Evolutionary conservation across 2,329 filamentous ascomycete species (phyloP), one percentile per base, ranked within the genome.

Genomic region (Trichophyton verrucosum): DNA sequence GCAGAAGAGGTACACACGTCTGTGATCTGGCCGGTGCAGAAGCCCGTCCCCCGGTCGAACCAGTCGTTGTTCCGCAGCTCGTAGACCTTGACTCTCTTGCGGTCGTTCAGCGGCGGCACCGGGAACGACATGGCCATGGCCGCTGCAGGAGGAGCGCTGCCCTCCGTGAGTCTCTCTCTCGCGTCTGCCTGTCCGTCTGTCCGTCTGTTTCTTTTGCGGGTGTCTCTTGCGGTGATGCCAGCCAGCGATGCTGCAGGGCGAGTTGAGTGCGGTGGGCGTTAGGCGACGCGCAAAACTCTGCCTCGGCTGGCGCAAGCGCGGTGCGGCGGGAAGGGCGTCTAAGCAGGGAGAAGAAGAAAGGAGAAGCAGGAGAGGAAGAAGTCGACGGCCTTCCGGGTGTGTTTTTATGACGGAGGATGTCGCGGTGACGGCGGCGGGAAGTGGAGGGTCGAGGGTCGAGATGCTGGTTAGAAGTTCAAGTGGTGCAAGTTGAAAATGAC

Each of bases 11-110:
- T 24, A 24, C 22, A 74, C 83, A 94, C 88, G 73, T 85, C 82
- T 65, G 86, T 77, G 65, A 88, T 83, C 65, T 85, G 82, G 56
- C 91, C 91, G 63, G 85, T 89, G 74, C 94, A 97, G 75, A 96
- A 96, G 64, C 94, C 94, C 56, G 94, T 99, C 65, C 94, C 94
- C 70, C 92, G 83, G 77, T 99, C 94, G 73, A 92, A 96, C 94
- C 94, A 99, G 84, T 97, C 94, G 81, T 95, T 96, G 77, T 96
- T 91, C 75, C 89, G 90, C 70, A 99, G 83, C 80, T 97, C 94
- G 76, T 99, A 99, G 73, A 99, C 94, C 81, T 99, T 99, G 76
- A 97, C 94, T 81, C 94, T 72, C 70, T 78, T 79, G 69, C 76
- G 77, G 72, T 78, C 77, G 70, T 76, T 76, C 68, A 76, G 72